A percentile compares a stretch with the other conserved stretches of the same genome.
phyloP scores from a whole-genome alignment of 768 basidiomycete species.

The Boletus reticuloceps region DNA sequence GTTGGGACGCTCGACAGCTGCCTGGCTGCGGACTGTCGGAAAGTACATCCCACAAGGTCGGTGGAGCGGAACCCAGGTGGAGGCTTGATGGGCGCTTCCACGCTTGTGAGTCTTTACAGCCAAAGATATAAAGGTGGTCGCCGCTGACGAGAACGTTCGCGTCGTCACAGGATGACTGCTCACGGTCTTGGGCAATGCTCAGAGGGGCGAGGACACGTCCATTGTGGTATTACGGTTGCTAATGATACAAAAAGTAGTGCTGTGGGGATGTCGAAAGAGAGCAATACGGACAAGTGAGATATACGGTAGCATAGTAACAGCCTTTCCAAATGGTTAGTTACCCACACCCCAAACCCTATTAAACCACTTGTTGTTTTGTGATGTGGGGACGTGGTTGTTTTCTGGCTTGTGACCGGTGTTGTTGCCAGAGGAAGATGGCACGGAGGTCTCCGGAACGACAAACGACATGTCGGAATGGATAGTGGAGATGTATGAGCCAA shows the following conservation, averaged over 20 bases:
- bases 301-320: constrained; percentile 16
- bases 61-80: background rate
- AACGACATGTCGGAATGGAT: constrained; percentile 34
- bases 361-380: constrained; percentile 25
- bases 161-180: background rate
- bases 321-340: constrained; percentile 5
- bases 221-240: constrained; percentile 27
- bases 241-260: constrained; percentile 31
- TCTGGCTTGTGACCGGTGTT: constrained; percentile 18
- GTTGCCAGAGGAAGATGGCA: constrained; percentile 10
- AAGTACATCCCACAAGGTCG: constrained; percentile 63
- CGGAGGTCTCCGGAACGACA: constrained; percentile 20
- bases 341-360: constrained; percentile 24
- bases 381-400: constrained; percentile 2
- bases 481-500: constrained; percentile 37
- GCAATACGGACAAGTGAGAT: constrained; percentile 14
- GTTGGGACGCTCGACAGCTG: constrained; percentile 69
- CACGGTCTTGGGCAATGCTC: background rate
- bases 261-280: constrained; percentile 11
- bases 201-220: constrained; percentile 3
- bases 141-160: constrained; percentile 8
- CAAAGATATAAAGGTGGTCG: constrained; percentile 8
- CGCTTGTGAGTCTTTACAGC: background rate
- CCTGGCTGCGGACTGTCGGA: constrained; percentile 73
- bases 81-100: background rate